Base-by-base conservation (phyloP, 108 stramenopile species). In the Discostella pseudostelligera region DNA sequence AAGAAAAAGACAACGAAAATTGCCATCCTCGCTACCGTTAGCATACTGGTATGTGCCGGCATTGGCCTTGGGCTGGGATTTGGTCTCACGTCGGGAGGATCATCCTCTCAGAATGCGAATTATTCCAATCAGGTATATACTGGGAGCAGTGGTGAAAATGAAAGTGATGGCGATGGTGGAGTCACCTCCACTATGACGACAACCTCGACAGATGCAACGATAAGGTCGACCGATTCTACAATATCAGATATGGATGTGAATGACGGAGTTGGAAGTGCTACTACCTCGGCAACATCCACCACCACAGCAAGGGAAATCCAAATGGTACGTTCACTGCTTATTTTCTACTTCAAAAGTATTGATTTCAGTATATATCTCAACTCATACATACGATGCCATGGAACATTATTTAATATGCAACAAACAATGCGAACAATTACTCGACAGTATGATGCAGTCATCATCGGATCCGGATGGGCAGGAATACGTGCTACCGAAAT, bases 391-490 rank as follows among this genome's bases (percentile, higher is more conserved):
- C n/a, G n/a, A n/a, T n/a, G n/a, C n/a, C n/a, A n/a, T n/a, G n/a
- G n/a, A n/a, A n/a, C 32, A 32, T 32, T 32, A 32, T 32, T 32
- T 32, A 5, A n/a, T n/a, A n/a, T n/a, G 32, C 32, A 32, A 32
- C 32, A 32, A 32, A 32, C 32, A 32, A n/a, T n/a, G n/a, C n/a
- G n/a, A n/a, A n/a, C n/a, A n/a, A n/a, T n/a, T n/a, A n/a, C n/a
- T 21, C 0, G 9, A 45, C 59, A 59, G 43, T 64, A 64, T 46
- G 62, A 64, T 25, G 62, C 62, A 6, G 16, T 64, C 0, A 37
- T 64, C 12, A 37, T 64, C 13, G 62, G 62, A 1, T 47, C 62
- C 28, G 62, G 62, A 35, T 64, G 62, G 62, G 62, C 62, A 1
- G 62, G 62, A 5, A 64, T 64, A 29, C 62, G 62, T 37, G 62